phyloP scores from a whole-genome alignment of 179 eudicot genomes.

The Carnegiea gigantea region DNA sequence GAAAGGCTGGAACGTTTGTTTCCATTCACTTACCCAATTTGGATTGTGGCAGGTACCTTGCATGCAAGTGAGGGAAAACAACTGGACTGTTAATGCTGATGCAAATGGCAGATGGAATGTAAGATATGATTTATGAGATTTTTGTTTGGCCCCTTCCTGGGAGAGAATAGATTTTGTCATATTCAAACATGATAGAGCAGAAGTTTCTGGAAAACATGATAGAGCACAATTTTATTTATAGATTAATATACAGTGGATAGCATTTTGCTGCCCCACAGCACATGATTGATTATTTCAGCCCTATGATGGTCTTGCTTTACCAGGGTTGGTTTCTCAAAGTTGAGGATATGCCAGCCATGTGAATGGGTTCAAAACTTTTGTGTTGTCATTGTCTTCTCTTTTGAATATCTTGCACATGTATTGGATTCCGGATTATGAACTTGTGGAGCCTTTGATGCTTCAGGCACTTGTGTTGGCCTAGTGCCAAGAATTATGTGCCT shows the following conservation, averaged over 20 bases:
- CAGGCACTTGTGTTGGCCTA: slow-evolving; percentile 14
- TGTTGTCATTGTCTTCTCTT: slow-evolving; percentile 17
- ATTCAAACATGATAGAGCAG: background rate
- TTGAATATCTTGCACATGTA: slow-evolving; percentile 17
- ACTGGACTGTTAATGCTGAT: slow-evolving; percentile 78
- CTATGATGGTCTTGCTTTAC: slow-evolving; percentile 15
- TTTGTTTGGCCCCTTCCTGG: background rate
- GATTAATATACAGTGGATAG: slow-evolving; percentile 13
- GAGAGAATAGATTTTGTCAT: background rate
- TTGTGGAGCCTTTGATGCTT: slow-evolving; percentile 2
- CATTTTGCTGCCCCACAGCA: slow-evolving; percentile 30
- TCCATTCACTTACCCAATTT: background rate
- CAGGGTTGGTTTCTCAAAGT: slow-evolving; percentile 9
- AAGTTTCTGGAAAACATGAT: too few species aligned
- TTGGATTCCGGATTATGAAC: slow-evolving; percentile 18
- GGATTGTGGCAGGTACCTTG: slow-evolving; percentile 60
- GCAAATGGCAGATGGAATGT: slow-evolving; percentile 69
- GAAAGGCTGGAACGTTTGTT: slow-evolving; percentile 4
- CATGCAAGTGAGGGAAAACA: slow-evolving; percentile 79
- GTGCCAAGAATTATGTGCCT: slow-evolving; percentile 26
- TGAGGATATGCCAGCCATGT: slow-evolving; percentile 28
- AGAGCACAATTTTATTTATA: background rate
- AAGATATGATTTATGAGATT: slow-evolving; percentile 63
- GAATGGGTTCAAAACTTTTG: slow-evolving; percentile 21
- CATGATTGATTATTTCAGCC: slow-evolving; percentile 9